A percentile compares a stretch with the other conserved stretches of the same genome.
phyloP scores from a whole-genome alignment of 169 alveolate species.

The Eimeria brunetti region DNA sequence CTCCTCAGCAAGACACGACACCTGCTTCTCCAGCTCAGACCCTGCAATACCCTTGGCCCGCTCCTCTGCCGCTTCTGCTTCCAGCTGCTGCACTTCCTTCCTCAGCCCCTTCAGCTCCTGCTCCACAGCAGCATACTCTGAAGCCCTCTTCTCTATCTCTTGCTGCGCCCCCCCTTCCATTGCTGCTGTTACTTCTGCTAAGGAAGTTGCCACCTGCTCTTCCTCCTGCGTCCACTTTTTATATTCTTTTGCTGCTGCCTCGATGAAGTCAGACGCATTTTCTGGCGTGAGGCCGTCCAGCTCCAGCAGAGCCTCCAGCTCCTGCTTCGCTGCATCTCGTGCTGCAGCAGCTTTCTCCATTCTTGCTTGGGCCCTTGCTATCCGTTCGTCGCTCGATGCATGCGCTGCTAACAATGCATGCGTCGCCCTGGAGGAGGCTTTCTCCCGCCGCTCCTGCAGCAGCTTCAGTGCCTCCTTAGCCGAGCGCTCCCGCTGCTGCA shows the following conservation, averaged over 20 bases:
- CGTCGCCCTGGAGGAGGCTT: background rate
- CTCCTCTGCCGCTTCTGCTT: background rate
- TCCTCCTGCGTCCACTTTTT: background rate
- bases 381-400: background rate
- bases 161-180: background rate
- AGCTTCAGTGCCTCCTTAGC: background rate
- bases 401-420: background rate
- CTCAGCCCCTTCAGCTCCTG: background rate
- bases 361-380: background rate
- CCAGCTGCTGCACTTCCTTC: background rate
- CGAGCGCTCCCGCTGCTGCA: background rate
- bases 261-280: background rate
- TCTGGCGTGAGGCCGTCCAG: background rate
- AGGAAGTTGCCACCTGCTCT: background rate
- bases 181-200: background rate
- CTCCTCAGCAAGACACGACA: background rate
- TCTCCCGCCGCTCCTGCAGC: background rate
- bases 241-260: background rate
- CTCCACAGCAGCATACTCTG: background rate
- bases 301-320: background rate
- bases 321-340: background rate
- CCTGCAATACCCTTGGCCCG: background rate
- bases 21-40: background rate
- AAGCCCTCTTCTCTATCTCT: background rate
- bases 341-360: background rate